Percentiles rank a stretch among this genome's conserved stretches.
phyloP scores from a whole-genome alignment of 2,329 filamentous ascomycete species.

The Graphium sp. region DNA sequence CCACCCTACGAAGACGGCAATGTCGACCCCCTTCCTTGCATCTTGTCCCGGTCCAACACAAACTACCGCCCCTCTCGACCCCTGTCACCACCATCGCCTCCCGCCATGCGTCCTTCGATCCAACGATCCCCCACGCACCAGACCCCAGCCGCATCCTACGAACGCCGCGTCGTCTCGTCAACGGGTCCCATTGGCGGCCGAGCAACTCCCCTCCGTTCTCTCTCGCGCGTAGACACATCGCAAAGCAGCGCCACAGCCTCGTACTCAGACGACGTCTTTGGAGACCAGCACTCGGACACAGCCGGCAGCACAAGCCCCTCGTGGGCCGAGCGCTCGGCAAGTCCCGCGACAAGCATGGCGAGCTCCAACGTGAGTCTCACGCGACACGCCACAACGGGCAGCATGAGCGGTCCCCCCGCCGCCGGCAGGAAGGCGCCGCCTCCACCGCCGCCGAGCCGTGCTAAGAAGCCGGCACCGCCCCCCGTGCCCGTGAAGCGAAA shows the following conservation, averaged over 20 bases:
- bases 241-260: slow-evolving; percentile 15
- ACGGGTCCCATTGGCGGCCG: slow-evolving; percentile 24
- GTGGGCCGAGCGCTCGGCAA: slow-evolving; percentile 31
- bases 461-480: slow-evolving; percentile 19
- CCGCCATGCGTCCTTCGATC: slow-evolving; percentile 15
- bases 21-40: slow-evolving; percentile 15
- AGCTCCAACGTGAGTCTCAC: too few species aligned
- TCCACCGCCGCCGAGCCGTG: slow-evolving; percentile 33
- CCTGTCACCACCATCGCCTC: slow-evolving; percentile 15
- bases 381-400: not conserved
- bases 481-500: slow-evolving; percentile 17
- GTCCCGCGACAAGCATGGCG: slow-evolving; percentile 38
- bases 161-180: slow-evolving; percentile 20
- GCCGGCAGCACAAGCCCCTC: slow-evolving; percentile 34
- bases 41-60: slow-evolving; percentile 23
- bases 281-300: slow-evolving; percentile 28
- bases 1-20: slow-evolving; percentile 9
- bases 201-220: too few species aligned
- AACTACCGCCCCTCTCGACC: slow-evolving; percentile 14
- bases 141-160: slow-evolving; percentile 7
- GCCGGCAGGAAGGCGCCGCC: slow-evolving; percentile 34
- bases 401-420: slow-evolving; percentile 21
- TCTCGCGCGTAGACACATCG: too few species aligned
- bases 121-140: slow-evolving; percentile 21
- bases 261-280: slow-evolving; percentile 24